Evolutionary conservation across 148 eudicot genomes (phyloP).

Genomic region (Suaeda aralocaspica): DNA sequence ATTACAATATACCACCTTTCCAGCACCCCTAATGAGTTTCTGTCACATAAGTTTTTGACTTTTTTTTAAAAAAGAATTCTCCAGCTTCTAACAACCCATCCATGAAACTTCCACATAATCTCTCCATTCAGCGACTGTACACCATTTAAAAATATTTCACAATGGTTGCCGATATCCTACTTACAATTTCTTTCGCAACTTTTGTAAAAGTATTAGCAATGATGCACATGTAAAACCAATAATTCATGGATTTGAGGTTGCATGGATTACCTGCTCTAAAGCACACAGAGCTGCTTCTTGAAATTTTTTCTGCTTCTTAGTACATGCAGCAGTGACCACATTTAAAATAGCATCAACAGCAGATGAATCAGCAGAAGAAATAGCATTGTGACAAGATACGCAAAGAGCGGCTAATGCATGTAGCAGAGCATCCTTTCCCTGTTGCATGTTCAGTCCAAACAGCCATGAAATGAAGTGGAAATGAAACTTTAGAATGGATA

Average conservation of each 20-base stretch:
- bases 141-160: no score
- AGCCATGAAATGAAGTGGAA: neutral
- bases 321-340: conserved; percentile 67
- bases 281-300: conserved; percentile 82
- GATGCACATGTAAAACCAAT: neutral
- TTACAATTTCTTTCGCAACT: neutral
- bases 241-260: neutral
- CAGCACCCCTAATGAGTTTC: no score
- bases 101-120: no score
- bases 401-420: conserved; percentile 78
- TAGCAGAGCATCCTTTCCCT: conserved; percentile 88
- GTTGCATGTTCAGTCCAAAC: conserved; percentile 21
- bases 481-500: neutral
- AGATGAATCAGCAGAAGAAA: conserved; percentile 58
- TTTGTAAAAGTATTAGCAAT: neutral
- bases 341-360: conserved; percentile 55
- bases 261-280: conserved; percentile 64
- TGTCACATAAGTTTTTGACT: no score
- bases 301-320: conserved; percentile 72
- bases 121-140: no score
- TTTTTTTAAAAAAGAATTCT: no score
- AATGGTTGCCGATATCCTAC: no score
- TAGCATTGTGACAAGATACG: conserved; percentile 66
- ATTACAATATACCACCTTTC: no score
- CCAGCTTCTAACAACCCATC: no score